A percentile compares a stretch with the other conserved stretches of the same genome.
Conservation (phyloP, 169 alveolate genomes). For the Plasmodium fragile region DNA sequence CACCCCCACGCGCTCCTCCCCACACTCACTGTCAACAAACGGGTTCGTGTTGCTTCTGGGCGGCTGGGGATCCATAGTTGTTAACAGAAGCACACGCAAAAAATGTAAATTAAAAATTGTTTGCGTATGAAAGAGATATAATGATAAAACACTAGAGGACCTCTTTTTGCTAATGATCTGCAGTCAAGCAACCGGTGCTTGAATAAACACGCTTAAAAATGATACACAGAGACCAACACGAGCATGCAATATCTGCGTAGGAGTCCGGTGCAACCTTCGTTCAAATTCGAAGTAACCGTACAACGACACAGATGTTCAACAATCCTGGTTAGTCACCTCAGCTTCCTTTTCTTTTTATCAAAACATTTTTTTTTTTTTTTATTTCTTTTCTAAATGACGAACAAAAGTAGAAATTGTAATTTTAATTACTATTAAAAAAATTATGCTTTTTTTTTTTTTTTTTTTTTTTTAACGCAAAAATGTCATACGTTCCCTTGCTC, state of each 20-base stretch:
- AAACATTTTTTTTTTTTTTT: background rate
- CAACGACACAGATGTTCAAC: too few relatives aligned
- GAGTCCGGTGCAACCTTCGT: background rate
- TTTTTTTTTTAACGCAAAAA: background rate
- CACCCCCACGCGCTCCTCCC: background rate
- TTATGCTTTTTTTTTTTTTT: background rate
- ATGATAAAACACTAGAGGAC: background rate
- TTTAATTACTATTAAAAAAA: too few relatives aligned
- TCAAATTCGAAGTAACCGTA: background rate
- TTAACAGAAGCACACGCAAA: background rate
- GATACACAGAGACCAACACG: background rate
- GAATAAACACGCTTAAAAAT: background rate
- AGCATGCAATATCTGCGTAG: background rate
- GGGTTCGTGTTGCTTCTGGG: background rate
- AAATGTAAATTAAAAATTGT: background rate
- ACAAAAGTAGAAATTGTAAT: background rate
- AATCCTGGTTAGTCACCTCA: background rate
- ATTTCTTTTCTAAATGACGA: background rate
- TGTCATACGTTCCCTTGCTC: background rate
- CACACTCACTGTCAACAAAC: background rate
- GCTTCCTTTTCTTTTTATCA: background rate
- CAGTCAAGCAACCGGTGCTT: background rate
- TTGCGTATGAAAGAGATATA: background rate
- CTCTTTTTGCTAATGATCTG: background rate
- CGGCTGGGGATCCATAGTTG: background rate